phyloP scores from a whole-genome alignment of 257 asterid species.

The Solanum tacnaense region DNA sequence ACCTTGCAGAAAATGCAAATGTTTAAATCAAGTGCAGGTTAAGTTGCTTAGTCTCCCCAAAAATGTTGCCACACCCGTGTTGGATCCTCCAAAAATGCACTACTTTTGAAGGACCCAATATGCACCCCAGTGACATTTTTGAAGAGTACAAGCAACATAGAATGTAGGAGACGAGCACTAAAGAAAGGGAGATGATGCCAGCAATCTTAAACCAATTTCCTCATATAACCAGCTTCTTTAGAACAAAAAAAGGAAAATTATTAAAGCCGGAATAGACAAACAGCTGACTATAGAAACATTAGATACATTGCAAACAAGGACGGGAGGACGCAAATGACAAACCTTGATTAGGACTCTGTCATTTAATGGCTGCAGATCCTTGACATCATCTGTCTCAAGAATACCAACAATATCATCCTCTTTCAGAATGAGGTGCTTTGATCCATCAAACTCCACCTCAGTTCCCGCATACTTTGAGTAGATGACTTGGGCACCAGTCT shows the following conservation, averaged over 20 bases:
- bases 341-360: constrained; percentile 93
- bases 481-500: constrained; percentile 79
- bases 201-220: neutral
- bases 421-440: constrained; percentile 72
- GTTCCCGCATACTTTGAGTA: constrained; percentile 96
- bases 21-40: neutral
- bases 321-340: neutral
- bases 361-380: constrained; percentile 80
- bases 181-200: neutral
- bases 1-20: neutral
- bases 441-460: constrained; percentile 82
- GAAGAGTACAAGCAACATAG: neutral
- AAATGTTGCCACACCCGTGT: neutral
- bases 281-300: neutral
- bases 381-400: constrained; percentile 78
- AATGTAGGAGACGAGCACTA: neutral
- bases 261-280: neutral
- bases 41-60: neutral
- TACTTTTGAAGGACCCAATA: neutral
- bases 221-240: neutral
- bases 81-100: neutral
- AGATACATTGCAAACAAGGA: neutral
- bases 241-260: neutral
- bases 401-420: constrained; percentile 91
- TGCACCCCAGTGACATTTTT: neutral